Evolutionary conservation across 192 early-diverging fungal species (phyloP).

Genomic region (Umbelopsis isabellina): DNA sequence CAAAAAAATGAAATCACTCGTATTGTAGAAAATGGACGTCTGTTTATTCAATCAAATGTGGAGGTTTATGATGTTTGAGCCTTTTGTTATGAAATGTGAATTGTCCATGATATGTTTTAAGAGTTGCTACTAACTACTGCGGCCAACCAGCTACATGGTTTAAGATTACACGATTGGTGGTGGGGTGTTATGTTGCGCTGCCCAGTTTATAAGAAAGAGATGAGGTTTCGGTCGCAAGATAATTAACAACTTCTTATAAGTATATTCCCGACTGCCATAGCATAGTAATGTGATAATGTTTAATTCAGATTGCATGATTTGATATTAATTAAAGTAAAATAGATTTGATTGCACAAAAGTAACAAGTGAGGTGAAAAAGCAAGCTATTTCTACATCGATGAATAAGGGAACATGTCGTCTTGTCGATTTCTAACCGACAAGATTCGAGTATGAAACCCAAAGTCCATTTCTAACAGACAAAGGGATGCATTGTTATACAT

Average conservation of each 20-base stretch:
- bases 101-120: too few species aligned
- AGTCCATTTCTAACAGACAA: constrained; percentile 7
- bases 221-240: too few species aligned
- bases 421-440: constrained; percentile 18
- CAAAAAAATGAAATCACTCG: constrained; percentile 14
- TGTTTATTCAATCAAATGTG: not conserved
- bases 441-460: not conserved
- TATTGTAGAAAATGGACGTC: not conserved
- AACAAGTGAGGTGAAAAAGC: not conserved
- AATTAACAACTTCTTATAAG: too few species aligned
- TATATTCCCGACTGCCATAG: too few species aligned
- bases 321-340: not conserved
- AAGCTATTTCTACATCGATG: constrained; percentile 15
- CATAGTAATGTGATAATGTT: not conserved
- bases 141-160: too few species aligned
- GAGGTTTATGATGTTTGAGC: too few species aligned
- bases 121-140: too few species aligned
- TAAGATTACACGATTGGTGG: too few species aligned
- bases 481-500: constrained; percentile 3
- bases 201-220: too few species aligned
- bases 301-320: not conserved
- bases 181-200: too few species aligned
- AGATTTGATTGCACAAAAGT: not conserved
- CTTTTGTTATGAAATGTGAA: too few species aligned
- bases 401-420: not conserved